phyloP scores from a whole-genome alignment of 2,329 filamentous ascomycete genomes.

The Colletotrichum scovillei region DNA sequence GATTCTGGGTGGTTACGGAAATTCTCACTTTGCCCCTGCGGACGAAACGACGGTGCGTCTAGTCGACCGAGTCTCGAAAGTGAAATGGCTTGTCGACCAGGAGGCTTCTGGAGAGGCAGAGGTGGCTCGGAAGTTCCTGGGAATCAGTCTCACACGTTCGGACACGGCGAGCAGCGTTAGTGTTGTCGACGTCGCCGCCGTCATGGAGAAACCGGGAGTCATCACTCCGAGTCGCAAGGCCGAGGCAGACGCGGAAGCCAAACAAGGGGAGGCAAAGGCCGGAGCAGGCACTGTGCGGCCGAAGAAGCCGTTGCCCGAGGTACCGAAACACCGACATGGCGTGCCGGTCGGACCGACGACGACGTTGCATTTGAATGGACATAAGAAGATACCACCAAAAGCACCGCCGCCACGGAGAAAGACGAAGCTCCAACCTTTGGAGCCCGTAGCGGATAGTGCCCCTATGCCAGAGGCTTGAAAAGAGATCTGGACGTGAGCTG shows the following conservation, averaged over 20 bases:
- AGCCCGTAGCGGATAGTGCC: conserved; percentile 11
- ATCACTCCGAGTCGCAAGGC: conserved; percentile 79
- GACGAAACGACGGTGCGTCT: conserved; percentile 84
- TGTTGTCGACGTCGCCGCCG: conserved; percentile 81
- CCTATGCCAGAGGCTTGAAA: not conserved
- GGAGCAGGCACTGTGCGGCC: conserved; percentile 41
- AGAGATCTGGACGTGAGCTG: not conserved
- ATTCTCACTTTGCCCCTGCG: conserved; percentile 81
- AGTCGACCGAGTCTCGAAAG: conserved; percentile 78
- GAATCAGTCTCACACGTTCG: conserved; percentile 75
- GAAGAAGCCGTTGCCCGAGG: conserved; percentile 63
- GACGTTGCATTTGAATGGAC: conserved; percentile 43
- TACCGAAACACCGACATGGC: conserved; percentile 68
- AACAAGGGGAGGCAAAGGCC: conserved; percentile 40
- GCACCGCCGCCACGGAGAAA: conserved; percentile 59
- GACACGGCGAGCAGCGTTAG: conserved; percentile 80
- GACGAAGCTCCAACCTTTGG: conserved; percentile 51
- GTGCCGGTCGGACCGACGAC: conserved; percentile 53
- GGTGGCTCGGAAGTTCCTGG: conserved; percentile 71
- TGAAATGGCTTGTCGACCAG: conserved; percentile 72
- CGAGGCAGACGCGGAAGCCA: conserved; percentile 41
- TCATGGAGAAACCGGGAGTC: conserved; percentile 84
- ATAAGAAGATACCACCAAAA: conserved; percentile 58
- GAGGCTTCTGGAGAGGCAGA: conserved; percentile 53
- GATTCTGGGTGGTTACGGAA: conserved; percentile 75